Base-by-base conservation (phyloP, 2,329 filamentous ascomycete species). In the Penicillium expansum region DNA sequence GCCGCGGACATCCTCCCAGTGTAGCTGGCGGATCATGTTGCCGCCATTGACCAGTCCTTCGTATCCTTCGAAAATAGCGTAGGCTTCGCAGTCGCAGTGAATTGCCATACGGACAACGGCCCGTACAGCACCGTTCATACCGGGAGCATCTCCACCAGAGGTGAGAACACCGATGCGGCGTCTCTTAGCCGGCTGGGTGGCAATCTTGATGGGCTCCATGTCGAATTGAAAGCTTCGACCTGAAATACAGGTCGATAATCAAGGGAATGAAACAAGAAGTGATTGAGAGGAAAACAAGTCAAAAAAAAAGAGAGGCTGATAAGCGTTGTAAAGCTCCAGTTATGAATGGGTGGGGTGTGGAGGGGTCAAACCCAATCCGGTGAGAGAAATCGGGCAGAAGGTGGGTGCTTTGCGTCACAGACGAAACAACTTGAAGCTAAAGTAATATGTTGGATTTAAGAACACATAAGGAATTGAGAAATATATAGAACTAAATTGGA, bases 1-100 rank as follows among this genome's bases (percentile, higher is more conserved):
- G 69, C 94, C 93, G 68, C 94, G 88, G 55, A 99, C 94, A 71
- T 97, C 92, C 63, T 95, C 85, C 93, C 93, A 97, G 49, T 85
- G 79, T 85, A 96, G 91, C 77, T 90, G 84, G 67, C 85, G 86
- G 77, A 99, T 97, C 78, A 93, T 86, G 71, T 92, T 83, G 45
- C 91, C 92, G 66, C 93, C 94, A 65, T 89, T 85, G 29, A 99
- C 93, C 52, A 99, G 83, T 41, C 94, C 94, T 71, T 97, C 92
- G 78, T 99, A 99, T 59, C 94, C 94, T 76, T 97, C 94, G 76
- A 93, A 94, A 72, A 94, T 80, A 67, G 87, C 90, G 69, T 85
- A 94, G 59, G 89, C 83, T 67, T 92, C 89, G 71, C 90, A 93
- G 60, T 84, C 87, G 75, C 90, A 85, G 74, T 94, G 86, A 65